Base-by-base conservation (phyloP, 2,329 filamentous ascomycete species). In the Arthrobotrys sphaeroides region DNA sequence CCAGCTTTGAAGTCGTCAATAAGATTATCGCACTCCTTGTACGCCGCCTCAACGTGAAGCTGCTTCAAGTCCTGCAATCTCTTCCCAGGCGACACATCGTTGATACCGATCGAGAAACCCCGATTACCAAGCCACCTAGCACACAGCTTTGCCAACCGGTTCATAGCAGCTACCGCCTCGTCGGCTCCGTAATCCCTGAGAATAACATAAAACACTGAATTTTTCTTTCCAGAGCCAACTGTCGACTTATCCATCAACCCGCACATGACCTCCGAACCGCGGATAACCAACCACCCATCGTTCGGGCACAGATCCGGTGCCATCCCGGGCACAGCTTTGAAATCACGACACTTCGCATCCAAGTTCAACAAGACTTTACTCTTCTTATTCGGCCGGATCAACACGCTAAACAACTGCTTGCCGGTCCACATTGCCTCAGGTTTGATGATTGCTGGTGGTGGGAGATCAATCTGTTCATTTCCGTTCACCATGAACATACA, bases 181-280 rank as follows among this genome's bases (percentile, higher is more conserved):
- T 96, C 91, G 0, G 94, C 92, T 0, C 95, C 95, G 80, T 91
- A 99, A 84, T 99, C 95, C 85, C 95, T 88, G 79, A 98, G 88
- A 81, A 99, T 94, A 68, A 98, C 91, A 81, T 97, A 99, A 81
- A 98, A 99, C 18, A 99, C 90, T 0, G 94, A 97, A 82, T 97
- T 94, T 81, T 99, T 99, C 85, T 98, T 98, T 79, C 95, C 95
- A 4, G 92, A 90, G 79, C 95, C 95, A n/a, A 99, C 92, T 0
- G 94, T 98, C 0, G 92, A 91, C 83, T 99, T 99, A 85, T 99
- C 95, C 93, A 98, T 97, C 73, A 90, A 88, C 76, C 95, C 95
- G 81, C 94, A 98, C 92, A 99, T 96, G 77, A 98, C 90, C 82
- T 97, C 94, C 0, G 94, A 98, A 81, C 99, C 98, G 69, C 94